These are phyloP conservation scores for Luffa acutangula DNA, from an alignment of 306 rosid genomes.

Conservation along the genomic window DNA sequence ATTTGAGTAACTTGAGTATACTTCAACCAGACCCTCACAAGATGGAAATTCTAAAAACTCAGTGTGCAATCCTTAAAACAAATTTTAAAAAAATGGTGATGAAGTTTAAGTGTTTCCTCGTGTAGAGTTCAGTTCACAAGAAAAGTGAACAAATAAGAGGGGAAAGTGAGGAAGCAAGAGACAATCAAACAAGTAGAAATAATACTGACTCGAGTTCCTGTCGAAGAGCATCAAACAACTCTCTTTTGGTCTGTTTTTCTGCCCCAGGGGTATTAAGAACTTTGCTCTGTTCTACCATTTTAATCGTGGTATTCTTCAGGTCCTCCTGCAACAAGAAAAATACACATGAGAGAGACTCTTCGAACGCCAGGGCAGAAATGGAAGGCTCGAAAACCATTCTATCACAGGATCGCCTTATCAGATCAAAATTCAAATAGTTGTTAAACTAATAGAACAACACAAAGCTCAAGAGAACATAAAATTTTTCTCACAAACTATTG, in stretches of 20 bases:
- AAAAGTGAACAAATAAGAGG: neutral
- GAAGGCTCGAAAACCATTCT: neutral
- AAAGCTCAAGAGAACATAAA: neutral
- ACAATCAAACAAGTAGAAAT: neutral
- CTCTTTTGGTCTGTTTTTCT: constrained; percentile 89
- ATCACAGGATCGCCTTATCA: neutral
- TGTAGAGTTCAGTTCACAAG: neutral
- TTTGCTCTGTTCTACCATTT: constrained; percentile 94
- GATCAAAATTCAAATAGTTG: neutral
- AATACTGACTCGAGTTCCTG: constrained; percentile 78
- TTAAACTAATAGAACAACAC: neutral
- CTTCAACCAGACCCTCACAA: neutral
- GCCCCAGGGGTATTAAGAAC: constrained; percentile 94
- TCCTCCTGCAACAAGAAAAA: constrained; percentile 50
- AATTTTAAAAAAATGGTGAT: neutral
- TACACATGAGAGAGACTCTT: neutral
- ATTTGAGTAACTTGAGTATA: neutral
- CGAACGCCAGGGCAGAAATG: neutral
- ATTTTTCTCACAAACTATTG: neutral
- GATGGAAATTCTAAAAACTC: neutral
- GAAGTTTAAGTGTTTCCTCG: neutral
- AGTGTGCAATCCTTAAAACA: neutral
- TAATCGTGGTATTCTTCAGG: constrained; percentile 65
- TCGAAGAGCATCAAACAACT: constrained; percentile 75
- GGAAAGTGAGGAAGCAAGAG: neutral